Evolutionary conservation across 2,329 filamentous ascomycete species (phyloP), one percentile per base, ranked within the genome.

Genomic region (Basipetospora chlamydospora): DNA sequence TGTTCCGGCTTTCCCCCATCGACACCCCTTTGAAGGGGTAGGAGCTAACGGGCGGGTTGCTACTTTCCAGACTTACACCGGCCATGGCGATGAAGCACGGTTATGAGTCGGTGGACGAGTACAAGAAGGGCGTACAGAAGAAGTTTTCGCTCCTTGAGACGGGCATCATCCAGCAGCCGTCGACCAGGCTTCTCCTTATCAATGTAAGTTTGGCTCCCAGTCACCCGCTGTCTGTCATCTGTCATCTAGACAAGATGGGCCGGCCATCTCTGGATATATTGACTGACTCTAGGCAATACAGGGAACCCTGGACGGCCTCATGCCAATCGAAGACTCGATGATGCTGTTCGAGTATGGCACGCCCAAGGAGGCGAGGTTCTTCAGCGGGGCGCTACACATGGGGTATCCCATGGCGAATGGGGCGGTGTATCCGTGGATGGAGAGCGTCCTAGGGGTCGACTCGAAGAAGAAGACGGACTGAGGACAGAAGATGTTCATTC

Each of bases 291-390:
- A 4, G 10, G 20, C 13, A 13, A 16, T 12, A 2, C 42, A 77
- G 64, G 75, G 76, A 7, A 70, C 66, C 3, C 59, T 65, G 37
- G 76, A 80, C 44, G 75, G 74, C 0, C 54, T 80, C 30, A 77
- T 78, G 62, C 76, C 76, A 1, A 76, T 80, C 39, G 76, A 80
- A 47, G 76, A 80, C 47, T 75, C 64, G 11, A 67, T 76, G 56
- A 55, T 80, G 35, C 55, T 80, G 37, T 70, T 77, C 44, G 72
- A 78, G 50, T 65, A 78, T 44, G 76, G 76, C 3, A 64, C 60
- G 22, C 72, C 73, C 10, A 81, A 81, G 56, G 75, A 80, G 53
- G 72, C 63, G 20, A 38, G 48, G 33, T 77, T 80, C 54, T 77
- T 78, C 42, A 56, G 66, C 0, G 67, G 68, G 0, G 58, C 70